Evolutionary conservation across 225 moss, liverwort and hornwort species (phyloP).

Genomic region (Climacium dendroides): DNA sequence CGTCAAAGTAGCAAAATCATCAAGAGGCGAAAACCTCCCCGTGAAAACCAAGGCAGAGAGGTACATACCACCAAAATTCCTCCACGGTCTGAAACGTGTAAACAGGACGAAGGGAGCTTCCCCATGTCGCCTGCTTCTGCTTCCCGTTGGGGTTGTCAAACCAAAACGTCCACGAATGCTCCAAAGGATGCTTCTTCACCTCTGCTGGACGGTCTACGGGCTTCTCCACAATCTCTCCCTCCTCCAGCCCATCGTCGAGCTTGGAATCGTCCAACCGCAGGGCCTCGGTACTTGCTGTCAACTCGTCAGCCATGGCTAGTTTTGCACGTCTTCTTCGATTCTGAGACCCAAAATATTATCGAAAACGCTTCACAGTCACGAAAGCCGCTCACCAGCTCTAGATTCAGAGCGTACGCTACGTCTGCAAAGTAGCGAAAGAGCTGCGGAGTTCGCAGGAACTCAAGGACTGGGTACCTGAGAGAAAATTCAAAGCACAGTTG

Average conservation of each 20-base stretch:
- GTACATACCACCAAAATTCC: slow-evolving; percentile 74
- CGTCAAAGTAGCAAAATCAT: not conserved
- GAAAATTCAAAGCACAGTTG: not conserved
- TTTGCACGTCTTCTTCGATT: not conserved
- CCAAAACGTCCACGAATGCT: slow-evolving; percentile 87
- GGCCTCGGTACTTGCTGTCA: not conserved
- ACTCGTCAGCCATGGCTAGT: slow-evolving; percentile 11
- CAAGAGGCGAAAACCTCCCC: not conserved
- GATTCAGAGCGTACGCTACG: not conserved
- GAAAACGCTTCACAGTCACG: not conserved
- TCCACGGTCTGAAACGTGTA: slow-evolving; percentile 80
- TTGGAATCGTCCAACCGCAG: slow-evolving; percentile 5
- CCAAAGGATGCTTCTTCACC: slow-evolving; percentile 49
- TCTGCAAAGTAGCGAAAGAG: not conserved
- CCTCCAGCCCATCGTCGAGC: slow-evolving; percentile 2
- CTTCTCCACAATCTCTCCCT: slow-evolving; percentile 19
- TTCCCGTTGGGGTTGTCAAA: slow-evolving; percentile 75
- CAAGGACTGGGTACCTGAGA: not conserved
- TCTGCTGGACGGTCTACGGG: not conserved
- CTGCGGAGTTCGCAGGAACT: not conserved
- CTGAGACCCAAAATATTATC: not conserved
- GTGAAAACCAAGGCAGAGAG: not conserved
- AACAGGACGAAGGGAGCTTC: slow-evolving; percentile 61
- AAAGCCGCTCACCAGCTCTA: not conserved
- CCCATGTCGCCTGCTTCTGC: slow-evolving; percentile 70